Percentiles rank a stretch among this genome's conserved stretches.
phyloP scores from a whole-genome alignment of 495 filamentous ascomycete genomes.

The Daldinia loculata region DNA sequence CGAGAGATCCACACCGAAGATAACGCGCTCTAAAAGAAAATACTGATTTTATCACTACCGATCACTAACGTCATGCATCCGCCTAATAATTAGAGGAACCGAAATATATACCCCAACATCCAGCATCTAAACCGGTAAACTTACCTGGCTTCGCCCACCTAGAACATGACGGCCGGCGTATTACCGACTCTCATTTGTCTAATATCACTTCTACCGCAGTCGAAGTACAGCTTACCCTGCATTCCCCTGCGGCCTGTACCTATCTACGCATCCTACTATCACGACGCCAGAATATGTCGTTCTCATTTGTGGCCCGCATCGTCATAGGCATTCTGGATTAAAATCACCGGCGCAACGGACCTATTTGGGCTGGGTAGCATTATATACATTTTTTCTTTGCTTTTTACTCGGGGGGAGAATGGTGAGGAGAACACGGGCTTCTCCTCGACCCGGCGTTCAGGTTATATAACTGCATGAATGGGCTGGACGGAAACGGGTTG shows the following conservation, averaged over 20 bases:
- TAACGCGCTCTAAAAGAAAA: slow-evolving; percentile 6
- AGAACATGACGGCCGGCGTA: slow-evolving; percentile 26
- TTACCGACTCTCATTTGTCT: slow-evolving; percentile 42
- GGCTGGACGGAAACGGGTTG: slow-evolving; percentile 32
- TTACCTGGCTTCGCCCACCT: not conserved
- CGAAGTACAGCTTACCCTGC: not conserved
- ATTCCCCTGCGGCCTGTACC: slow-evolving; percentile 29
- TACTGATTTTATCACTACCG: not conserved
- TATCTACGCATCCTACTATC: slow-evolving; percentile 26
- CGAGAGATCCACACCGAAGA: slow-evolving; percentile 42
- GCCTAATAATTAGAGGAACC: slow-evolving; percentile 33
- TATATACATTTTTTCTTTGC: slow-evolving; percentile 29
- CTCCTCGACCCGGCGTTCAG: slow-evolving; percentile 43
- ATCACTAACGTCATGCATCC: slow-evolving; percentile 10
- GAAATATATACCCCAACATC: slow-evolving; percentile 41
- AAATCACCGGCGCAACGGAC: slow-evolving; percentile 41
- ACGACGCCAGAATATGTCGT: slow-evolving; percentile 23
- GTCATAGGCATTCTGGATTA: slow-evolving; percentile 23
- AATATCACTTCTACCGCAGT: slow-evolving; percentile 27
- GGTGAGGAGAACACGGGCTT: slow-evolving; percentile 32
- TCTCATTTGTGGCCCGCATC: slow-evolving; percentile 41
- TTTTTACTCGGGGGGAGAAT: slow-evolving; percentile 21
- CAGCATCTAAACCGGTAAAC: slow-evolving; percentile 25
- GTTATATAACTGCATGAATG: slow-evolving; percentile 41
- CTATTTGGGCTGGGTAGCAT: slow-evolving; percentile 39